phyloP scores from a whole-genome alignment of 306 rosid species.

The Comarum palustre region DNA sequence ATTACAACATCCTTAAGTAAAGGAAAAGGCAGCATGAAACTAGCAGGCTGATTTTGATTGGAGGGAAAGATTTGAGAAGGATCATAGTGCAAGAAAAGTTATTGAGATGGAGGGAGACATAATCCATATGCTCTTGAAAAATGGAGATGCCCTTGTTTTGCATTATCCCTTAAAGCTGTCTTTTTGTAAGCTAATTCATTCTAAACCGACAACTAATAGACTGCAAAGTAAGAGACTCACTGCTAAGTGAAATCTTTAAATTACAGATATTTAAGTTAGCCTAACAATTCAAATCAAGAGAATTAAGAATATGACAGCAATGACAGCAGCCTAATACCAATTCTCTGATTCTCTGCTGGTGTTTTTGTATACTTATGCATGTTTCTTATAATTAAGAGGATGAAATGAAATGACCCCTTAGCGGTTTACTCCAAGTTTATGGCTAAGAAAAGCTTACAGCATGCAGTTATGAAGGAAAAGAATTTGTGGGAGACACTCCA shows the following conservation, averaged over 20 bases:
- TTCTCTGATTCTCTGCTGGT: not conserved
- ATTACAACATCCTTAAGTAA: constrained; percentile 35
- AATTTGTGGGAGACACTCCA: constrained; percentile 45
- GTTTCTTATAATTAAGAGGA: not conserved
- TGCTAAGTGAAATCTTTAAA: constrained; percentile 12
- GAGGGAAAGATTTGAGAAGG: constrained; percentile 42
- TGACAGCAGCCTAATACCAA: not conserved
- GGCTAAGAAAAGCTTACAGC: constrained; percentile 12
- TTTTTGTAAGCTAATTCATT: constrained; percentile 37
- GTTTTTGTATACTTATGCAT: constrained; percentile 4
- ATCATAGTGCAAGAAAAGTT: constrained; percentile 39
- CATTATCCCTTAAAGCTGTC: constrained; percentile 40
- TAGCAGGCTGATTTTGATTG: constrained; percentile 33
- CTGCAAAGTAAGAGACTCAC: constrained; percentile 37
- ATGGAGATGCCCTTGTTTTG: constrained; percentile 38
- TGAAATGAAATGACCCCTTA: not conserved
- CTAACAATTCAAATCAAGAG: not conserved
- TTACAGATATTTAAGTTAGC: not conserved
- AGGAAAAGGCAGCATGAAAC: constrained; percentile 36
- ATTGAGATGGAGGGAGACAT: constrained; percentile 63
- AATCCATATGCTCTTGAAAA: constrained; percentile 66
- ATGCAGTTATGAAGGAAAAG: constrained; percentile 32
- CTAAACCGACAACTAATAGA: constrained; percentile 51
- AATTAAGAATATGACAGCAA: not conserved
- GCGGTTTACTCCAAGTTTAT: constrained; percentile 14